phyloP scores from a whole-genome alignment of 306 rosid genomes.

The Cucumis cinereus region DNA sequence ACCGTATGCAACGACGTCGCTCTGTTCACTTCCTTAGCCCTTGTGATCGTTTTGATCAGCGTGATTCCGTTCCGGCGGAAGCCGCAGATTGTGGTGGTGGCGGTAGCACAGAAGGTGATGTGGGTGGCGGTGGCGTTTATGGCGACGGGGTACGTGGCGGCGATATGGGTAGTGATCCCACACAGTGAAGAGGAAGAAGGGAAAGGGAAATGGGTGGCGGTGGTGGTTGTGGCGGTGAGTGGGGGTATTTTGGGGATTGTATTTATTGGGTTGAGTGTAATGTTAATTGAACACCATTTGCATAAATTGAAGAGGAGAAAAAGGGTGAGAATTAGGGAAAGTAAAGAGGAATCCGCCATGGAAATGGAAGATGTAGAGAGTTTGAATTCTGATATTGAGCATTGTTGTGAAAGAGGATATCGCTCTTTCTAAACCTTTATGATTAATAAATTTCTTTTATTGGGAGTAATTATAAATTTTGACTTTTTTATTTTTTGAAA shows the following conservation, averaged over 20 bases:
- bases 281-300: conserved; percentile 36
- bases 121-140: conserved; percentile 64
- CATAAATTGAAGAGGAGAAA: conserved; percentile 20
- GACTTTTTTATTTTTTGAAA: no score
- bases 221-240: conserved; percentile 26
- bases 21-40: conserved; percentile 44
- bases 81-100: conserved; percentile 29
- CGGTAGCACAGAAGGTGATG: conserved; percentile 52
- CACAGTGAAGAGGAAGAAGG: conserved; percentile 11
- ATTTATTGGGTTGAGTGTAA: conserved; percentile 34
- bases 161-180: conserved; percentile 53
- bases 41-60: conserved; percentile 60
- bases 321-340: neutral
- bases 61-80: conserved; percentile 55
- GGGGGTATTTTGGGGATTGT: conserved; percentile 41
- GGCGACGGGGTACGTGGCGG: conserved; percentile 51
- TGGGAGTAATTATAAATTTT: no score
- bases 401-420: conserved; percentile 39
- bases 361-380: conserved; percentile 16
- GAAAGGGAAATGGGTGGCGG: conserved; percentile 22
- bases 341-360: neutral
- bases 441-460: no score
- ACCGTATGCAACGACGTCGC: conserved; percentile 56
- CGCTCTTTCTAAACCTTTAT: conserved; percentile 32
- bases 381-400: conserved; percentile 50